phyloP scores from a whole-genome alignment of 306 rosid genomes.

The Glycine soja region DNA sequence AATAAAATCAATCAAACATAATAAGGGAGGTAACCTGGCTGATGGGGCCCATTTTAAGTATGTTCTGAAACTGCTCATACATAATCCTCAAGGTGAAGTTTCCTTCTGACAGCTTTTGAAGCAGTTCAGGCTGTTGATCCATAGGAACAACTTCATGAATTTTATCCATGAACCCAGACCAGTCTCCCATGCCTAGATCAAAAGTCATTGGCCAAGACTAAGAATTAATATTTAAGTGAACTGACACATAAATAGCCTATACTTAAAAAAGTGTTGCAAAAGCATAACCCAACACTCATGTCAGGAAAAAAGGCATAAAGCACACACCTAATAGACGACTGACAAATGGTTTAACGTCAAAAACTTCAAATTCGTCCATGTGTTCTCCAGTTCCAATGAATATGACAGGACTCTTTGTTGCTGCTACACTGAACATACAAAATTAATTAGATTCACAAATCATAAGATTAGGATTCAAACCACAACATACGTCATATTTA shows the following conservation, averaged over 20 bases:
- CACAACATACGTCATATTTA: not conserved
- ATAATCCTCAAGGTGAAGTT: slow-evolving; percentile 85
- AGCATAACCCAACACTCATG: not conserved
- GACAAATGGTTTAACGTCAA: slow-evolving; percentile 85
- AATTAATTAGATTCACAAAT: slow-evolving; percentile 12
- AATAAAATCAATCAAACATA: slow-evolving; percentile 7
- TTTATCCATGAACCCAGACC: slow-evolving; percentile 89
- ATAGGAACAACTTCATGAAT: slow-evolving; percentile 91
- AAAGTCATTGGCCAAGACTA: slow-evolving; percentile 36
- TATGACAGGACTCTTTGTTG: slow-evolving; percentile 84
- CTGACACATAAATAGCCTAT: slow-evolving; percentile 31
- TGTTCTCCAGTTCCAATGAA: slow-evolving; percentile 86
- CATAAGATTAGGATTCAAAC: slow-evolving; percentile 37
- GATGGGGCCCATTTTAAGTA: slow-evolving; percentile 88
- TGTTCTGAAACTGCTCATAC: slow-evolving; percentile 85
- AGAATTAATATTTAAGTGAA: slow-evolving; percentile 21
- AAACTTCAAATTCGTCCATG: slow-evolving; percentile 87
- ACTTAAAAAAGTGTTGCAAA: not conserved
- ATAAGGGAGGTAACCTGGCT: slow-evolving; percentile 62
- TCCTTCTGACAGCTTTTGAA: slow-evolving; percentile 88
- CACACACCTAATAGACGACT: slow-evolving; percentile 78
- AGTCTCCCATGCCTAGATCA: slow-evolving; percentile 78
- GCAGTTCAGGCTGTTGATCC: slow-evolving; percentile 90
- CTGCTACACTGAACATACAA: slow-evolving; percentile 70
- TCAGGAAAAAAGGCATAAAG: slow-evolving; percentile 1